Evolutionary conservation across 2,329 filamentous ascomycete species (phyloP), one percentile per base, ranked within the genome.

Genomic region (Zymoseptoria crescenta): DNA sequence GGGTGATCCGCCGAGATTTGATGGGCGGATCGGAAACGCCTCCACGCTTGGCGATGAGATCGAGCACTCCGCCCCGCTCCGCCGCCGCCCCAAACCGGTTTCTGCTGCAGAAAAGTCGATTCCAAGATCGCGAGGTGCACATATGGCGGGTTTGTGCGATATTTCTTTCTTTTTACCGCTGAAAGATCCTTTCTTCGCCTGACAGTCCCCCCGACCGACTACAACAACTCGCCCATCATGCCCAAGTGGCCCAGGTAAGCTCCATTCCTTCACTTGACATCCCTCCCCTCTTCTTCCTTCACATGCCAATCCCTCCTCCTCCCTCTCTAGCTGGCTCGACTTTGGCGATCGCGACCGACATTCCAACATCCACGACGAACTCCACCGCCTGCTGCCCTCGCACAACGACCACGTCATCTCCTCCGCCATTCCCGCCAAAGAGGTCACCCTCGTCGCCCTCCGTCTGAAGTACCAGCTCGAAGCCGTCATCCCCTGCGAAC

Each of bases 401-500:
- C 79, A 79, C 65, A 79, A 84, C 65, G 81, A 65, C 30, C 55
- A 83, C 10, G 72, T 79, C 0, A 76, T 86, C 50, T 75, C 84
- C 49, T 86, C 89, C 9, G 85, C 88, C 28, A 85, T 93, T 41
- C 83, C 89, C 1, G 80, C 92, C 10, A 80, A 82, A 60, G 87
- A 94, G 68, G 92, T 96, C 62, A 96, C 93, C 62, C 92, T 92
- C 72, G 82, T 95, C 58, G 93, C 92, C 27, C 82, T 99, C 16
- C 89, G 91, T 59, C 80, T 99, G 64, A 95, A 93, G 68, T 91
- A 95, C 72, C 85, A 96, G 67, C 86, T 99, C 68, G 91, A 96
- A 74, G 84, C 91, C 72, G 87, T 91, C 57, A 84, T 99, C 27
- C 89, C 93, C 1, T 96, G 90, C 77, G 94, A 99, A 74, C 81